phyloP scores from a whole-genome alignment of 345 rosid genomes.

The Euphorbia tirucalli region DNA sequence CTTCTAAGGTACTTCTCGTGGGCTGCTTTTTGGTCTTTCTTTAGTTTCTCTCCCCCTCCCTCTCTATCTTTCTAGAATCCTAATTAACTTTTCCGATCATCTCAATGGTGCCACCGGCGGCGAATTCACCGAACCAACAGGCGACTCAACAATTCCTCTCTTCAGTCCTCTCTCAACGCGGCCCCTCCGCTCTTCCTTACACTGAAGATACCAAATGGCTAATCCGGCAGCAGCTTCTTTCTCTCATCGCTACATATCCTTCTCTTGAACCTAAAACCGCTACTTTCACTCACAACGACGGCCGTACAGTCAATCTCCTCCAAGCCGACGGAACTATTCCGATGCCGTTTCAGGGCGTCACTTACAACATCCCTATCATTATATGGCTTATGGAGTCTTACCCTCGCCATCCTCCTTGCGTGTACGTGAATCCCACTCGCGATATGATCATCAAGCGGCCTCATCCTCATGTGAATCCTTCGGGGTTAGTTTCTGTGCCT shows the following conservation, averaged over 20 bases:
- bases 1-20: not conserved
- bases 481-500: constrained; percentile 74
- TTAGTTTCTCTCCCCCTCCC: not conserved
- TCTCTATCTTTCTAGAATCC: not conserved
- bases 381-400: constrained; percentile 92
- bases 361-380: constrained; percentile 86
- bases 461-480: constrained; percentile 75
- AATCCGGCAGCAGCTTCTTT: constrained; percentile 85
- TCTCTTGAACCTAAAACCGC: constrained; percentile 86
- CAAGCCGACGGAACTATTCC: constrained; percentile 91
- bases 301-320: constrained; percentile 81
- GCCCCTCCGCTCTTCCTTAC: constrained; percentile 78
- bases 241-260: constrained; percentile 49
- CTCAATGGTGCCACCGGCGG: constrained; percentile 8
- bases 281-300: constrained; percentile 93
- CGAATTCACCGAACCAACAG: constrained; percentile 37
- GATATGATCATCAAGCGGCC: constrained; percentile 94
- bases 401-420: constrained; percentile 76
- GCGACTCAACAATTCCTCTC: constrained; percentile 72
- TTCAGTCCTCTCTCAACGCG: constrained; percentile 78
- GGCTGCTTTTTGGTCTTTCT: not conserved
- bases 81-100: constrained; percentile 25
- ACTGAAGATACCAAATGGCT: constrained; percentile 75
- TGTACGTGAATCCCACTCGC: constrained; percentile 89
- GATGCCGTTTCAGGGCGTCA: constrained; percentile 72